Percentiles rank a stretch among this genome's conserved stretches.
Conservation (phyloP, 2,329 filamentous ascomycete species). For the Ascochyta pisi region DNA sequence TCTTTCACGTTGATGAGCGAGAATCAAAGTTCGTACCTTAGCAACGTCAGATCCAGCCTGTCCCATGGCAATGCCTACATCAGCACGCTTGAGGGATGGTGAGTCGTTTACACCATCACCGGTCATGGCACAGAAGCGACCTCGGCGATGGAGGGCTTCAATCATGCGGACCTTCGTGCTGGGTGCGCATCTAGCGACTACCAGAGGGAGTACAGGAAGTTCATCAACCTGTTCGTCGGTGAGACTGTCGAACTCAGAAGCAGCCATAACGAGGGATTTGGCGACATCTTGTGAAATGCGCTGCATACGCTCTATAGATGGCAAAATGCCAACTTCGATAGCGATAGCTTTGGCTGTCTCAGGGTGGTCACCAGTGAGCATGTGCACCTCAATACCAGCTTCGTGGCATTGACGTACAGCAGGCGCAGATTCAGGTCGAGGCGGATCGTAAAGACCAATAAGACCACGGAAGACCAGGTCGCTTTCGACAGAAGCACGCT, state of each 20-base stretch:
- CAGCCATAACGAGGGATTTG: constrained; percentile 46
- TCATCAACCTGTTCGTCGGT: constrained; percentile 76
- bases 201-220: constrained; percentile 76
- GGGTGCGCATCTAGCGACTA: constrained; percentile 83
- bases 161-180: constrained; percentile 92
- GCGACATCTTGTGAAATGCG: constrained; percentile 38
- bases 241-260: constrained; percentile 76
- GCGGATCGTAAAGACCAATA: constrained; percentile 84
- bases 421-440: constrained; percentile 76
- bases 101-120: constrained; percentile 89
- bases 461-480: constrained; percentile 77
- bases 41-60: constrained; percentile 78
- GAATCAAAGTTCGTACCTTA: constrained; percentile 54
- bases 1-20: background rate
- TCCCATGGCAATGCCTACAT: constrained; percentile 93
- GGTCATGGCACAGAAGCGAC: constrained; percentile 83
- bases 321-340: constrained; percentile 56
- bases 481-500: constrained; percentile 70
- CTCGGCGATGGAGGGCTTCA: constrained; percentile 79
- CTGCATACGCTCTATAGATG: constrained; percentile 26
- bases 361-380: constrained; percentile 58
- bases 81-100: constrained; percentile 78
- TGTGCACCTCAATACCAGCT: constrained; percentile 57
- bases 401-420: constrained; percentile 54
- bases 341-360: constrained; percentile 57